phyloP scores from a whole-genome alignment of 768 basidiomycete genomes.

The Rhizopogon vinicolor region DNA sequence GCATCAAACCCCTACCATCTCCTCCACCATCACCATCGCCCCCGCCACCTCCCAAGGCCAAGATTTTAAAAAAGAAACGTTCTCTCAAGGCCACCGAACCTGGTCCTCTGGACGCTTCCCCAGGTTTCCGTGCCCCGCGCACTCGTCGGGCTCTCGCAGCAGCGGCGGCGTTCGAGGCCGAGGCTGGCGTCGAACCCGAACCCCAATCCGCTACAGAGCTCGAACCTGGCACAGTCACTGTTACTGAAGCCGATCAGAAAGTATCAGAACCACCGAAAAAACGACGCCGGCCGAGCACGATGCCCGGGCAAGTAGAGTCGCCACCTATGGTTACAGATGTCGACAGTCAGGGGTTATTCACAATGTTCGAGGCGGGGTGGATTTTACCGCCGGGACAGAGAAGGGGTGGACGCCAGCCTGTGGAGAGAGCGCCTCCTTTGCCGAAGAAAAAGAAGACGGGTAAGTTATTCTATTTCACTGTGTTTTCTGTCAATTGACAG shows the following conservation, averaged over 20 bases:
- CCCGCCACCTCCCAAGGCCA: slow-evolving; percentile 27
- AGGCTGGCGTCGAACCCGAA: slow-evolving; percentile 17
- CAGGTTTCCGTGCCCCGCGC: slow-evolving; percentile 46
- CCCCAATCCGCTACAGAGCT: slow-evolving; percentile 12
- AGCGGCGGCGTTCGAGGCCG: slow-evolving; percentile 39
- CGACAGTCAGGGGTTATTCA: slow-evolving; percentile 69
- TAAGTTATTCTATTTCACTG: not conserved
- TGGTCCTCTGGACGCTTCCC: slow-evolving; percentile 31
- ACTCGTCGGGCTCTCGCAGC: slow-evolving; percentile 42
- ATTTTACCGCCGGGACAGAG: slow-evolving; percentile 73
- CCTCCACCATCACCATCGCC: slow-evolving; percentile 32
- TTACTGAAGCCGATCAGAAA: slow-evolving; percentile 22
- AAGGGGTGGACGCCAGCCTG: slow-evolving; percentile 50
- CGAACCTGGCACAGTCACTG: not conserved
- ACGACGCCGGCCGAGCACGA: slow-evolving; percentile 10
- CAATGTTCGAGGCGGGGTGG: slow-evolving; percentile 84
- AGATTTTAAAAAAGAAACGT: slow-evolving; percentile 37
- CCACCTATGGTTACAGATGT: slow-evolving; percentile 67
- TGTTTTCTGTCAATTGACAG: not conserved
- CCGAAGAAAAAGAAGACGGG: slow-evolving; percentile 50
- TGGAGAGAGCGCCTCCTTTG: slow-evolving; percentile 40
- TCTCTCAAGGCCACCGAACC: slow-evolving; percentile 15
- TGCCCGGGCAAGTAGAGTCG: slow-evolving; percentile 30
- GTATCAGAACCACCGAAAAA: slow-evolving; percentile 7
- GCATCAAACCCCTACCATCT: slow-evolving; percentile 56